These are phyloP conservation scores for Vicia faba DNA, from an alignment of 306 rosid species.

Conservation along the genomic window DNA sequence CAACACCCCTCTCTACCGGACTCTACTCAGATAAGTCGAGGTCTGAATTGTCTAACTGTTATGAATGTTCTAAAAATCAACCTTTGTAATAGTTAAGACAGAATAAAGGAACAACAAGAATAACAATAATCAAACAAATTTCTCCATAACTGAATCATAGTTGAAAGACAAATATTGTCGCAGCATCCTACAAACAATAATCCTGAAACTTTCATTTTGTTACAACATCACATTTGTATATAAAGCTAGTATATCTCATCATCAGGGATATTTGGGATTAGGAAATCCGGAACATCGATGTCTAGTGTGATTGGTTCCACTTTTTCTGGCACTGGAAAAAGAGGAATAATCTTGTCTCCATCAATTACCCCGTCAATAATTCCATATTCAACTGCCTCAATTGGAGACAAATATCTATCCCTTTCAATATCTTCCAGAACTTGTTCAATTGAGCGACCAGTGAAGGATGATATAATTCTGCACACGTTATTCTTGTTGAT, in stretches of 20 bases:
- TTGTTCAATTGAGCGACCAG: slow-evolving; percentile 83
- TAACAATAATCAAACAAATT: slow-evolving; percentile 22
- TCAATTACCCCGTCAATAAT: slow-evolving; percentile 84
- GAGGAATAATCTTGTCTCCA: slow-evolving; percentile 75
- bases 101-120: slow-evolving; percentile 28
- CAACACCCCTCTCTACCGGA: background rate
- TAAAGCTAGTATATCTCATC: slow-evolving; percentile 76
- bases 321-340: slow-evolving; percentile 76
- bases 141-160: slow-evolving; percentile 23
- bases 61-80: background rate
- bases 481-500: slow-evolving; percentile 68
- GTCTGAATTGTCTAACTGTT: background rate
- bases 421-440: slow-evolving; percentile 82
- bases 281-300: slow-evolving; percentile 58
- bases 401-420: slow-evolving; percentile 92
- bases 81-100: slow-evolving; percentile 3
- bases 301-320: slow-evolving; percentile 52
- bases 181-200: slow-evolving; percentile 11
- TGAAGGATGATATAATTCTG: slow-evolving; percentile 67
- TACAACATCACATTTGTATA: slow-evolving; percentile 23
- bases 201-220: slow-evolving; percentile 35
- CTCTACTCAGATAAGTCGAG: background rate
- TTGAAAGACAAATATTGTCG: slow-evolving; percentile 12
- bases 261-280: slow-evolving; percentile 79
- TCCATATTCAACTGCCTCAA: slow-evolving; percentile 97